Base-by-base conservation (phyloP, 2,329 filamentous ascomycete genomes). In the Colletotrichum sp. region DNA sequence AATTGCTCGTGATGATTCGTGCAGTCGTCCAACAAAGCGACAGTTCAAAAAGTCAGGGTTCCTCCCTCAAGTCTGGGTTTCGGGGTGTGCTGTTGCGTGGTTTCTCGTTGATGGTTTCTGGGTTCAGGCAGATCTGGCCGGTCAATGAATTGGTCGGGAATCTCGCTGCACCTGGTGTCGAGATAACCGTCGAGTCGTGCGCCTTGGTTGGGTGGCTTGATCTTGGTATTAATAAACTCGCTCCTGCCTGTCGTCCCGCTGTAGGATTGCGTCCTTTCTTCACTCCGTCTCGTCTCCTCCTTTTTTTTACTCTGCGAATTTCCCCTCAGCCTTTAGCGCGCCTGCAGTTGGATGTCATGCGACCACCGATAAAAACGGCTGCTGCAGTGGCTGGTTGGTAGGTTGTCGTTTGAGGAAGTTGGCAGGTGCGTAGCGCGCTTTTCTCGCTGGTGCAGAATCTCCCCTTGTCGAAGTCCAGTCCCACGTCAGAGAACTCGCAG, bases 1-100 rank as follows among this genome's bases (percentile, higher is more conserved):
- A 67, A 66, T 30, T 67, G 63, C 63, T 67, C 69, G 73, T 64
- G 32, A 72, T 67, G 55, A 26, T 72, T 68, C 66, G 61, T 72
- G 28, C 39, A 57, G 28, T 30, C 39, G 71, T 48, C 39, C 43
- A 43, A 67, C 21, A 13, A 57, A 26, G 12, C n/a, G 24, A 57
- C 6, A 57, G 13, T 26, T 18, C 28, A 61, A 21, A 21, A 60
- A 30, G 28, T 32, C 63, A 59, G 39, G 24, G 24, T 67, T 39
- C 28, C 21, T 32, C 18, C 39, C 57, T 61, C 55, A 24, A 48
- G 39, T 36, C 36, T 71, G 26, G 48, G 16, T 61, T 3, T 61
- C 6, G 8, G 39, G 24, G 30, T 74, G 6, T 57, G 24, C 68
- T 72, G 60, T 10, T 39, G 36, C 36, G 36, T 18, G 36, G 36